Conservation (phyloP, 2,329 filamentous ascomycete genomes). For the Pseudogymnoascus pannorum region DNA sequence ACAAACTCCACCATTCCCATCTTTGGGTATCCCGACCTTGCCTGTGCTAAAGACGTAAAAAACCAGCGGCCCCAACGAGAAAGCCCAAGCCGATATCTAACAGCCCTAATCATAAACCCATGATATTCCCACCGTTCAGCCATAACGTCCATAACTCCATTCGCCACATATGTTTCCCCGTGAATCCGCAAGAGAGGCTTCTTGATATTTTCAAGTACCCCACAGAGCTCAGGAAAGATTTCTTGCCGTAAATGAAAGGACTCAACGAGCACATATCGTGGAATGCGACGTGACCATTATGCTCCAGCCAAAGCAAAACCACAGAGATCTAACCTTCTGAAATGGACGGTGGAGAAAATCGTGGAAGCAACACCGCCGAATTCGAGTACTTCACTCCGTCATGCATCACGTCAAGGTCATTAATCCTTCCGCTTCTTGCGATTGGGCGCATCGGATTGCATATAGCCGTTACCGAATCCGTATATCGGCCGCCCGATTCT, state of each 20-base stretch:
- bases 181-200: background rate
- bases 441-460: background rate
- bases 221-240: background rate
- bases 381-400: no score
- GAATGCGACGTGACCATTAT: no score
- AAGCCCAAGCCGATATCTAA: background rate
- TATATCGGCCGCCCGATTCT: conserved; percentile 48
- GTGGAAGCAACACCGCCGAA: no score
- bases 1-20: background rate
- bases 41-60: background rate
- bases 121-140: background rate
- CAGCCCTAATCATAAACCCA: background rate
- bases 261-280: no score
- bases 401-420: no score
- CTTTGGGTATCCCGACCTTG: background rate
- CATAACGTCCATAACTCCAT: background rate
- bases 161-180: background rate
- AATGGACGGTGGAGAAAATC: no score
- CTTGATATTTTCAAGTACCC: background rate
- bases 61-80: background rate
- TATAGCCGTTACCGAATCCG: conserved; percentile 43
- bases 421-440: background rate
- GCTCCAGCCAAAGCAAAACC: no score
- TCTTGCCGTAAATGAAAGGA: no score
- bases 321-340: no score